Evolutionary conservation across 345 rosid species (phyloP).

Genomic region (Noccaea caerulescens): DNA sequence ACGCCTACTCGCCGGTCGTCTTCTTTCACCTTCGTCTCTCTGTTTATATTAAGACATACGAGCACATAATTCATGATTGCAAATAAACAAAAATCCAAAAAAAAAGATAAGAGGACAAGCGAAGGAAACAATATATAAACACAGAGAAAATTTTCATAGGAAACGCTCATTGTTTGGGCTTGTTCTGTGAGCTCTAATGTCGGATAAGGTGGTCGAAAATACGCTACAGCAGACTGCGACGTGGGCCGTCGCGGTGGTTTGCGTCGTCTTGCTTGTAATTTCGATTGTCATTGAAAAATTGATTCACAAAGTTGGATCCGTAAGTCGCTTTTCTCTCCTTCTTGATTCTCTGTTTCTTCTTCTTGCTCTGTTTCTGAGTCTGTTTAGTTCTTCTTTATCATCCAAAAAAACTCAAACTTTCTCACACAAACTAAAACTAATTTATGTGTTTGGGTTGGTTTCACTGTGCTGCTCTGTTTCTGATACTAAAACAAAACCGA

Average conservation of each 20-base stretch:
- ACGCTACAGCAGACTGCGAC: slow-evolving; percentile 68
- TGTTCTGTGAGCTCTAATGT: slow-evolving; percentile 36
- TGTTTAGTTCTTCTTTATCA: background rate
- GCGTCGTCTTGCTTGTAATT: slow-evolving; percentile 57
- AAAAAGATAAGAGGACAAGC: background rate
- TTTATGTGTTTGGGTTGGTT: background rate
- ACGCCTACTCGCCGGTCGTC: slow-evolving; percentile 33
- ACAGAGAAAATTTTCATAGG: background rate
- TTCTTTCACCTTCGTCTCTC: slow-evolving; percentile 32
- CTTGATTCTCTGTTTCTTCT: slow-evolving; percentile 11
- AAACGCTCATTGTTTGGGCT: background rate
- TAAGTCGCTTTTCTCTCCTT: slow-evolving; percentile 11
- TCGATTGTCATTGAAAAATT: slow-evolving; percentile 62
- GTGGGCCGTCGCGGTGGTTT: slow-evolving; percentile 86
- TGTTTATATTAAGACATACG: slow-evolving; percentile 23
- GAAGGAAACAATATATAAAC: background rate
- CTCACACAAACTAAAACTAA: background rate
- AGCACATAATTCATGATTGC: background rate
- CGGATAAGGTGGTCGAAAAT: slow-evolving; percentile 33
- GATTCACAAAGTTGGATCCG: slow-evolving; percentile 49
- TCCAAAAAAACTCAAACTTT: background rate
- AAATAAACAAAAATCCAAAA: background rate
- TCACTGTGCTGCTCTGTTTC: slow-evolving; percentile 16
- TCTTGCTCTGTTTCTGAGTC: slow-evolving; percentile 13
- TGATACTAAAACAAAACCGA: slow-evolving; percentile 10